A percentile compares a stretch with the other conserved stretches of the same genome.
Evolutionary conservation across 768 basidiomycete species (phyloP).

Genomic region (Agaricus subrufescens): DNA sequence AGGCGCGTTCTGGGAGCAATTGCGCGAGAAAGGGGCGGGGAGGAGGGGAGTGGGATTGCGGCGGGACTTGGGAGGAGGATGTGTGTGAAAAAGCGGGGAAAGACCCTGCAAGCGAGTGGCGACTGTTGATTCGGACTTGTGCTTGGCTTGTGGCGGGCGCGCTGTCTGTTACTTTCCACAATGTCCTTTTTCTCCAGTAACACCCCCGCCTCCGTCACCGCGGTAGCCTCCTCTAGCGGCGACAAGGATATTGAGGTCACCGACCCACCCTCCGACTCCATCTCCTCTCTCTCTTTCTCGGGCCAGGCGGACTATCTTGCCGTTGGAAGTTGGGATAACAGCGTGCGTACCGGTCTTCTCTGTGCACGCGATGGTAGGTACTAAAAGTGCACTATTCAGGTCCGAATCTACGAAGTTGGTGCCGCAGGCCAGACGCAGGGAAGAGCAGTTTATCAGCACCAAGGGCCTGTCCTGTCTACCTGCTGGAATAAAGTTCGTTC

Average conservation of each 20-base stretch:
- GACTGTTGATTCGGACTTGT: neutral
- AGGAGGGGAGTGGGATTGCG: too few species aligned
- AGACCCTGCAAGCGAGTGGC: slow-evolving; percentile 4
- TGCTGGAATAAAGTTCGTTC: slow-evolving; percentile 84
- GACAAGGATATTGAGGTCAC: slow-evolving; percentile 81
- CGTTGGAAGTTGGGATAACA: slow-evolving; percentile 92
- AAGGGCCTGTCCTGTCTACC: slow-evolving; percentile 82
- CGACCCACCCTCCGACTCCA: slow-evolving; percentile 82
- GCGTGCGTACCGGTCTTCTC: slow-evolving; percentile 43
- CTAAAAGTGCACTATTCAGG: slow-evolving; percentile 41
- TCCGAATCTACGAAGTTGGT: slow-evolving; percentile 89
- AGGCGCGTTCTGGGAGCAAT: neutral
- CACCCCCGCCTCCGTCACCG: slow-evolving; percentile 22
- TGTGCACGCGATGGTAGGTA: slow-evolving; percentile 6
- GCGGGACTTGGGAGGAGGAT: neutral
- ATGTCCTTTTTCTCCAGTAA: slow-evolving; percentile 40
- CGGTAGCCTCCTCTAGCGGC: slow-evolving; percentile 32
- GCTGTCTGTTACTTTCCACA: slow-evolving; percentile 14
- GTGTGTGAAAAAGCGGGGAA: slow-evolving; percentile 1
- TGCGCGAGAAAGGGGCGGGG: neutral
- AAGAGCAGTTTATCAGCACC: slow-evolving; percentile 88
- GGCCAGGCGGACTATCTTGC: slow-evolving; percentile 85
- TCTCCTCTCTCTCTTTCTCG: slow-evolving; percentile 82
- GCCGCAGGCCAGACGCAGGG: slow-evolving; percentile 76
- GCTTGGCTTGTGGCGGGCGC: slow-evolving; percentile 6